Evolutionary conservation across 305 asterid species (phyloP).

Genomic region (Nicotiana rustica): DNA sequence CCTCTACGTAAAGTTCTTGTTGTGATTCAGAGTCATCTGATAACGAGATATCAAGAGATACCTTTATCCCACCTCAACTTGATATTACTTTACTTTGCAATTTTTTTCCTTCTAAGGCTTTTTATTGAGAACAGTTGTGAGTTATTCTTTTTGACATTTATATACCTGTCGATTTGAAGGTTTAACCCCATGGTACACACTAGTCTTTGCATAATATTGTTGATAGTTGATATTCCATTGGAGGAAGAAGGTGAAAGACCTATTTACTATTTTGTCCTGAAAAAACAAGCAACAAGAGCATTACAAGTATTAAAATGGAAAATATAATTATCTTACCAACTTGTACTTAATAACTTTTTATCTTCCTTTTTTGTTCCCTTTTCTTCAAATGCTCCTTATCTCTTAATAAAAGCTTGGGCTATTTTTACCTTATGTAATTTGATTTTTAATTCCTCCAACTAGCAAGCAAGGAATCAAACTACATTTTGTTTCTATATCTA

Average conservation of each 20-base stretch:
- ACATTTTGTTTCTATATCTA: neutral
- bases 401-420: neutral
- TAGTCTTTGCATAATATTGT: neutral
- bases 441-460: slow-evolving; percentile 12
- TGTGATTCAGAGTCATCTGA: too few relatives aligned
- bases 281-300: neutral
- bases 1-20: neutral
- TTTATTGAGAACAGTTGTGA: neutral
- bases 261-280: neutral
- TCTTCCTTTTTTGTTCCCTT: neutral
- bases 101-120: neutral
- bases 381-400: neutral
- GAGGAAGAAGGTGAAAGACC: neutral
- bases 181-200: neutral
- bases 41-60: too few relatives aligned
- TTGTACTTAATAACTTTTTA: neutral
- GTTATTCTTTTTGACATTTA: neutral
- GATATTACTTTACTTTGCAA: too few relatives aligned
- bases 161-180: neutral
- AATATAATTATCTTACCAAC: neutral
- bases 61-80: too few relatives aligned
- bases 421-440: slow-evolving; percentile 11
- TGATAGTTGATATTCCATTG: neutral
- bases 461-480: neutral
- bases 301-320: slow-evolving; percentile 16